Evolutionary conservation across 176 grass and related monocot species (phyloP), one percentile per base, ranked within the genome.

Genomic region (Paspalum notatum): DNA sequence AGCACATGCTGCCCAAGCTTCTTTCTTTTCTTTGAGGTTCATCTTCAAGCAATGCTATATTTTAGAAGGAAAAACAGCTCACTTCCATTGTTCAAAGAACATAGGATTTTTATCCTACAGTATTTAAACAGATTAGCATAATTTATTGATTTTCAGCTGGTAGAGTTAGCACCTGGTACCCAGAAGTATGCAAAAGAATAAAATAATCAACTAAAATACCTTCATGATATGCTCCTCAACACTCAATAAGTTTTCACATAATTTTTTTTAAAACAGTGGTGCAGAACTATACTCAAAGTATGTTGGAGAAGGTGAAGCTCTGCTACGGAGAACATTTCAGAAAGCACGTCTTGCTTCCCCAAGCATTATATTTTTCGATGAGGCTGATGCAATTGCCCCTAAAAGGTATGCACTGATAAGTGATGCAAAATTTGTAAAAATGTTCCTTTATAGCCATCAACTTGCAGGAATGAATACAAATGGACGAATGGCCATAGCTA

Each of bases 1-100:
- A 69, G 92, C 92, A 17, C 71, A 87, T 91, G 95, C 95, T 40
- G 80, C 95, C 49, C 92, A 93, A 85, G 90, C 92, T 69, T 95
- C 95, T 75, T 98, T 95, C 88, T 98, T 98, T 89, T 98, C 95
- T 20, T 85, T 98, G 63, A 94, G 95, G 95, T 94, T 70, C 0
- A 18, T 71, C 15, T 43, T 26, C 16, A 58, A 43, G 79, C n/a
- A 41, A 40, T 25, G 0, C 74, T 17, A 56, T 71, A 3, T 74
- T 42, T 47, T 53, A 32, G 16, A 26, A 17, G 70, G 77, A 77
- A 82, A 20, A 6, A 22, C 18, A 66, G 5, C 12, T 83, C 8
- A 32, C 7, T 60, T 78, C 15, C 27, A 58, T 7, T 22, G 48
- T 61, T 15, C 4, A 1, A 56, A 66, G 24, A 80, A 60, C 27